A percentile compares a stretch with the other conserved stretches of the same genome.
phyloP scores from a whole-genome alignment of 108 stramenopile genomes.

The Epipyxis sp. region DNA sequence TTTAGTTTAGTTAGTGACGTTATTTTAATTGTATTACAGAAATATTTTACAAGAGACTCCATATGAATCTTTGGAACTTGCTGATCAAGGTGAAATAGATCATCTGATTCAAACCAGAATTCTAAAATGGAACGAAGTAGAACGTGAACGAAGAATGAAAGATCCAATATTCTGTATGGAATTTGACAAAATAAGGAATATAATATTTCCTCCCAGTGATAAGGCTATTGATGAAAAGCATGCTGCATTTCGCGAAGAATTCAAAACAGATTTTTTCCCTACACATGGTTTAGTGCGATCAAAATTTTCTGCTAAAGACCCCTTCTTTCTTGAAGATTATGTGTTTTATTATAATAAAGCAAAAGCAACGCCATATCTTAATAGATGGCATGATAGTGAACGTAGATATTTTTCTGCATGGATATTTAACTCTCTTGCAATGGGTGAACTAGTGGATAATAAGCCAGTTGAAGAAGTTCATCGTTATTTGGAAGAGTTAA shows the following conservation, averaged over 20 bases:
- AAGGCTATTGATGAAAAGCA: neutral
- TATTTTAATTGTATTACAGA: too few species aligned
- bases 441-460: neutral
- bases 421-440: neutral
- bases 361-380: neutral
- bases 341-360: slow-evolving; percentile 12
- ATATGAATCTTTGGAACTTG: neutral
- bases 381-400: neutral
- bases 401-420: neutral
- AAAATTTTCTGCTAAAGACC: neutral
- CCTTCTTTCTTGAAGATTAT: slow-evolving; percentile 26
- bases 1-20: too few species aligned
- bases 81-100: slow-evolving; percentile 28
- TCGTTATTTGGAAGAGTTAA: neutral
- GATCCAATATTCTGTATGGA: slow-evolving; percentile 12
- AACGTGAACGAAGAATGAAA: slow-evolving; percentile 27
- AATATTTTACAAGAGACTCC: neutral
- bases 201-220: neutral
- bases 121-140: slow-evolving; percentile 9
- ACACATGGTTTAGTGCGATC: neutral
- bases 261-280: neutral
- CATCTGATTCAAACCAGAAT: slow-evolving; percentile 11
- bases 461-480: neutral
- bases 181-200: neutral
- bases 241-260: neutral